Percentiles rank a stretch among this genome's conserved stretches.
These are phyloP conservation scores for Meripilus lineatus DNA, from an alignment of 1,284 basidiomycete species.

Conservation along the genomic window DNA sequence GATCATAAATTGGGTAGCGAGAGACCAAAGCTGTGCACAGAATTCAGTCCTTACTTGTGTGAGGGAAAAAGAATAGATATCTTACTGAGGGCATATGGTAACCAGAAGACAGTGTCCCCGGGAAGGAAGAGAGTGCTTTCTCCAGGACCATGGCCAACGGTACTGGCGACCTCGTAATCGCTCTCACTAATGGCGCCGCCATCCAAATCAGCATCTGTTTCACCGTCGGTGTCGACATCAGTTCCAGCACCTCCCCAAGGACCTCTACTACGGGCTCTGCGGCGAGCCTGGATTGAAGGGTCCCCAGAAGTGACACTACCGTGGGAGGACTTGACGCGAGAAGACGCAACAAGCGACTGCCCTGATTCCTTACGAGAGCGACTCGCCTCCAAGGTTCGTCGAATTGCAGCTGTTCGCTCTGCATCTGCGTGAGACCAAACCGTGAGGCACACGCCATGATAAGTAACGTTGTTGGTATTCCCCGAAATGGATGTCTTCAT, in stretches of 20 bases:
- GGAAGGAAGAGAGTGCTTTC: slow-evolving; percentile 84
- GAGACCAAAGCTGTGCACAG: slow-evolving; percentile 69
- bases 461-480: slow-evolving; percentile 52
- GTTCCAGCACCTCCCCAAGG: slow-evolving; percentile 53
- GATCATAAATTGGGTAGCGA: slow-evolving; percentile 86
- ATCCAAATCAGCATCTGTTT: slow-evolving; percentile 57
- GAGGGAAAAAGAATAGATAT: slow-evolving; percentile 21
- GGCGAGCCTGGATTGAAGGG: slow-evolving; percentile 50
- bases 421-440: slow-evolving; percentile 94
- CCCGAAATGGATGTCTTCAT: slow-evolving; percentile 29
- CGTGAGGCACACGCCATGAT: slow-evolving; percentile 87
- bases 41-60: slow-evolving; percentile 12
- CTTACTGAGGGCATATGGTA: slow-evolving; percentile 86
- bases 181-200: slow-evolving; percentile 73
- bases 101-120: slow-evolving; percentile 88
- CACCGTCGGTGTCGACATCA: slow-evolving; percentile 61
- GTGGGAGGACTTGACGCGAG: slow-evolving; percentile 59
- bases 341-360: slow-evolving; percentile 62
- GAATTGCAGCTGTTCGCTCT: slow-evolving; percentile 76
- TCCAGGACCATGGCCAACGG: slow-evolving; percentile 66
- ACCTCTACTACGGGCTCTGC: slow-evolving; percentile 51
- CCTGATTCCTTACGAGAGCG: slow-evolving; percentile 74
- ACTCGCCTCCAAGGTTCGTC: slow-evolving; percentile 73
- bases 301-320: slow-evolving; percentile 45
- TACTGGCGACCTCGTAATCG: slow-evolving; percentile 75